Percentiles rank a stretch among this genome's conserved stretches.
Conservation (phyloP, 345 rosid species). For the Lagerstroemia speciosa region DNA sequence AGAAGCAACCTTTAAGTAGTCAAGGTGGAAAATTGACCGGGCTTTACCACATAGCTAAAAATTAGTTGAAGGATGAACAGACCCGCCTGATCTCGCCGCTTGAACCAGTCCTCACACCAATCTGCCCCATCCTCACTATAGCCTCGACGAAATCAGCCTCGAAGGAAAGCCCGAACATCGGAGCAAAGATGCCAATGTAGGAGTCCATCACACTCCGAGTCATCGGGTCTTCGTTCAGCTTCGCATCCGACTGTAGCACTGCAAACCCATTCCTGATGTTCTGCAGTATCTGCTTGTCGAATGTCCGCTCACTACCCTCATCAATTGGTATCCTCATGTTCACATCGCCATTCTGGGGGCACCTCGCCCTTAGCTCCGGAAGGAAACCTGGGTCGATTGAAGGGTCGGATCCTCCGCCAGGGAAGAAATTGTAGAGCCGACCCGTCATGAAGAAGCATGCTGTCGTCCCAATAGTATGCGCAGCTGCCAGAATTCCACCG, state of each 20-base stretch:
- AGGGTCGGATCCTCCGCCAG: constrained; percentile 49
- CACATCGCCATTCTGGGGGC: constrained; percentile 54
- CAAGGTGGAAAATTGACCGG: background rate
- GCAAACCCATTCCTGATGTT: constrained; percentile 62
- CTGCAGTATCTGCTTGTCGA: constrained; percentile 49
- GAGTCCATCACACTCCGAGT: constrained; percentile 44
- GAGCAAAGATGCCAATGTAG: constrained; percentile 28
- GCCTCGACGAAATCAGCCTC: constrained; percentile 53
- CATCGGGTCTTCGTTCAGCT: constrained; percentile 45
- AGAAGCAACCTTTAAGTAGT: background rate
- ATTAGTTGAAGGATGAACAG: constrained; percentile 46
- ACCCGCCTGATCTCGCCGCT: constrained; percentile 60
- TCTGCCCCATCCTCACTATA: constrained; percentile 55
- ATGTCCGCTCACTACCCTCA: constrained; percentile 31
- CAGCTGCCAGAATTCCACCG: constrained; percentile 31
- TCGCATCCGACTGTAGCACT: constrained; percentile 64
- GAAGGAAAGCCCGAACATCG: constrained; percentile 30
- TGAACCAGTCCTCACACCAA: constrained; percentile 51
- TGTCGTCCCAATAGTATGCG: constrained; percentile 76
- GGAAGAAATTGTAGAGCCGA: constrained; percentile 51
- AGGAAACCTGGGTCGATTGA: constrained; percentile 38
- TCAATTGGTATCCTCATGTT: constrained; percentile 51
- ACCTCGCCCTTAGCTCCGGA: constrained; percentile 28
- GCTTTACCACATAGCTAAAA: background rate
- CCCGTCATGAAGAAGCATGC: constrained; percentile 82